phyloP scores from a whole-genome alignment of 768 basidiomycete genomes.

The Calocera viscosa region DNA sequence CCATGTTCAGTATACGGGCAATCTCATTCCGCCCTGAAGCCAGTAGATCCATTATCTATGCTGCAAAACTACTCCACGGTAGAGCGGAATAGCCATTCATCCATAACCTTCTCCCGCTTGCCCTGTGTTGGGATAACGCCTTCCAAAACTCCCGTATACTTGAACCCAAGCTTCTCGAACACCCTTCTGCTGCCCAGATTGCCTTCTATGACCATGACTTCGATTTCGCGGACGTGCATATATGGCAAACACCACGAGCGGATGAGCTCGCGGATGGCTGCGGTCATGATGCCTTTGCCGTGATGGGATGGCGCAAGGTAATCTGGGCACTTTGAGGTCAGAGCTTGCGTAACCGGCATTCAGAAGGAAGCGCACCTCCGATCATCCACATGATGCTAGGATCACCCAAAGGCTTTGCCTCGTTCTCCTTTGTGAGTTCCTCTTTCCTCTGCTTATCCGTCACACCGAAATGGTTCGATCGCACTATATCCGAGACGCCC shows the following conservation, averaged over 20 bases:
- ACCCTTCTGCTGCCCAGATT: constrained; percentile 53
- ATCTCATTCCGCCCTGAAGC: background rate
- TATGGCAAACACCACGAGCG: constrained; percentile 50
- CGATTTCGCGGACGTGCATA: constrained; percentile 43
- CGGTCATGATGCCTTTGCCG: constrained; percentile 59
- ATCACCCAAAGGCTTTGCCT: constrained; percentile 35
- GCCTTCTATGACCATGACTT: constrained; percentile 35
- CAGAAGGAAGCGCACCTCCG: constrained; percentile 37
- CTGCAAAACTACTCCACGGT: background rate
- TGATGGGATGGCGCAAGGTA: constrained; percentile 50
- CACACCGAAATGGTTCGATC: background rate
- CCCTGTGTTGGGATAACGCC: constrained; percentile 27
- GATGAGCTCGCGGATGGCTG: constrained; percentile 42
- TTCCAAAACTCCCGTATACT: constrained; percentile 30
- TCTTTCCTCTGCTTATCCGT: background rate
- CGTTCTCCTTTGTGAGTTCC: constrained; percentile 27
- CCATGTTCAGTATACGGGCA: no score
- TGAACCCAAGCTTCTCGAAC: constrained; percentile 56
- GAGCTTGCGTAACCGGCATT: background rate
- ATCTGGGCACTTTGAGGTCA: constrained; percentile 30
- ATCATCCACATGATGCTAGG: constrained; percentile 47
- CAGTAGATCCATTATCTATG: no score
- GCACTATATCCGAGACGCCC: background rate
- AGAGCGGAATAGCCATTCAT: constrained; percentile 9
- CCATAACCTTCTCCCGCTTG: constrained; percentile 24